Percentiles rank a stretch among this genome's conserved stretches.
Evolutionary conservation across 1,139 yeast species (phyloP).

Genomic region (Candida tropicalis): DNA sequence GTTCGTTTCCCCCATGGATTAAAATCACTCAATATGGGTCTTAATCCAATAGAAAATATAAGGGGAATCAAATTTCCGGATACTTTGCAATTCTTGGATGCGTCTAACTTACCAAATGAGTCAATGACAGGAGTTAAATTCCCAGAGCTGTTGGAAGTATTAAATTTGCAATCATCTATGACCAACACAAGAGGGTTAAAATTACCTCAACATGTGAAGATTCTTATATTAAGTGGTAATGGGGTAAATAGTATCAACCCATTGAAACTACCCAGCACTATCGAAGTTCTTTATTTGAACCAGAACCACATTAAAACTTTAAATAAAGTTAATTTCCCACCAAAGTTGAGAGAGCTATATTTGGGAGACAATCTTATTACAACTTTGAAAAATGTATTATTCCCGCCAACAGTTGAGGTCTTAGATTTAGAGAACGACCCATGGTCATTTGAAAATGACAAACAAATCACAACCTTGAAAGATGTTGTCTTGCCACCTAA

Average conservation of each 20-base stretch:
- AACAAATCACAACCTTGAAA: slow-evolving; percentile 44
- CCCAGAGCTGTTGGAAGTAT: slow-evolving; percentile 41
- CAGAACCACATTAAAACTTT: slow-evolving; percentile 49
- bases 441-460: slow-evolving; percentile 39
- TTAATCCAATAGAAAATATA: slow-evolving; percentile 48
- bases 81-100: slow-evolving; percentile 35
- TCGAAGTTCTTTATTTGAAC: slow-evolving; percentile 39
- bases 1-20: slow-evolving; percentile 41
- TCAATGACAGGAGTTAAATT: slow-evolving; percentile 52
- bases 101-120: slow-evolving; percentile 49
- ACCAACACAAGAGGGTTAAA: slow-evolving; percentile 50
- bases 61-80: slow-evolving; percentile 49
- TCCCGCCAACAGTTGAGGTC: slow-evolving; percentile 41
- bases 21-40: slow-evolving; percentile 34
- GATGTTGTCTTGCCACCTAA: slow-evolving; percentile 45
- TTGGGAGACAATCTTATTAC: slow-evolving; percentile 49
- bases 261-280: slow-evolving; percentile 43
- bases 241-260: slow-evolving; percentile 53
- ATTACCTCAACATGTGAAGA: slow-evolving; percentile 34
- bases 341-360: slow-evolving; percentile 37
- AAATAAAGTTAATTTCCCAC: slow-evolving; percentile 47
- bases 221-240: slow-evolving; percentile 40
- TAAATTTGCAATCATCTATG: slow-evolving; percentile 50
- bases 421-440: slow-evolving; percentile 50
- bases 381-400: slow-evolving; percentile 46